Evolutionary conservation across 2,329 filamentous ascomycete genomes (phyloP).

Genomic region (Neofusicoccum sp.): DNA sequence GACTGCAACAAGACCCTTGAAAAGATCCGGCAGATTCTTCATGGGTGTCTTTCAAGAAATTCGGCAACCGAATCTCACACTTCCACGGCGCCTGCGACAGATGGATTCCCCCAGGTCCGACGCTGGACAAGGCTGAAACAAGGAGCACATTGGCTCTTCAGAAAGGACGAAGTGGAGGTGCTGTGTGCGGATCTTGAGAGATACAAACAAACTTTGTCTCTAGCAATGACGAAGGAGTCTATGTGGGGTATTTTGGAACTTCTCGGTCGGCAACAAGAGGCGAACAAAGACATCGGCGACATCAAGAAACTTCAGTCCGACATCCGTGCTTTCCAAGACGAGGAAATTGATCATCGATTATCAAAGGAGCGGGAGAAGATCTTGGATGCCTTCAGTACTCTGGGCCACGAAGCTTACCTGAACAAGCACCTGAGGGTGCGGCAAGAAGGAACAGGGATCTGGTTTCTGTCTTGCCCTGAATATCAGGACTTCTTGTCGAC

Average conservation of each 20-base stretch:
- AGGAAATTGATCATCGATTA: not conserved
- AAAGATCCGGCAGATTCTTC: not conserved
- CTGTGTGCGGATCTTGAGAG: not conserved
- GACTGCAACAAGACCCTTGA: not conserved
- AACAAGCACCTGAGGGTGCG: not conserved
- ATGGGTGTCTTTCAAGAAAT: not conserved
- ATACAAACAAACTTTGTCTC: not conserved
- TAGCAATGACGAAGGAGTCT: not conserved
- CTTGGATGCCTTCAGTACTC: not conserved
- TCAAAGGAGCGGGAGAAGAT: not conserved
- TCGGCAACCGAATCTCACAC: not conserved
- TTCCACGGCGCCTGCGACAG: not conserved
- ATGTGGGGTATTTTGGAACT: not conserved
- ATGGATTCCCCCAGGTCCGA: not conserved
- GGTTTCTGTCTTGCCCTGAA: not conserved
- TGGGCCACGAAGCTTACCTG: not conserved
- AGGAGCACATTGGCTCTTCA: not conserved
- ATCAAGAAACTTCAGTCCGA: not conserved
- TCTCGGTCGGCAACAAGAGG: not conserved
- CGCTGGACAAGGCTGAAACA: not conserved
- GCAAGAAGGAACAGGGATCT: not conserved
- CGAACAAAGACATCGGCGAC: not conserved
- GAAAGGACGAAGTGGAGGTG: not conserved
- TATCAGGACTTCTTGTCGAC: not conserved
- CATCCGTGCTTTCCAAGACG: not conserved